Percentiles rank a stretch among this genome's conserved stretches.
These are phyloP conservation scores for Sugiyamaella neomexicana DNA, from an alignment of 1,139 yeast genomes.

Conservation along the genomic window DNA sequence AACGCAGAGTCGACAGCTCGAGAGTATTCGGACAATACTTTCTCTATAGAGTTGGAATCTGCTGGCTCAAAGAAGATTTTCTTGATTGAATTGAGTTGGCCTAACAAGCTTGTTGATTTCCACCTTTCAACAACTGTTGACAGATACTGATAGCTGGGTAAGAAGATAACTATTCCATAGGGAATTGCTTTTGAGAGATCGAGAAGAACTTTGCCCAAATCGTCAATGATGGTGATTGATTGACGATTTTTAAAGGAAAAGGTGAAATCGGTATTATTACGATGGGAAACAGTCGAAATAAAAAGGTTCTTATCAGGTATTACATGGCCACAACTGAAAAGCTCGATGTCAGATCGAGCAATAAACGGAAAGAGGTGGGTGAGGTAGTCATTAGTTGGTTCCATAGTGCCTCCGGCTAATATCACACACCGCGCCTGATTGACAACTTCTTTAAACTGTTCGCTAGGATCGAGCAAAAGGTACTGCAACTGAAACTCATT, in stretches of 20 bases:
- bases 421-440: conserved; percentile 69
- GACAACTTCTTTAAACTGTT: conserved; percentile 63
- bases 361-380: conserved; percentile 66
- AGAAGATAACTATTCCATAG: conserved; percentile 74
- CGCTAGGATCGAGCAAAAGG: conserved; percentile 78
- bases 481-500: conserved; percentile 53
- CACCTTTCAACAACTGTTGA: conserved; percentile 52
- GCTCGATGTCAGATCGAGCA: conserved; percentile 42
- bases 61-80: conserved; percentile 59
- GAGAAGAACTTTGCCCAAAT: conserved; percentile 54
- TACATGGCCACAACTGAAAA: conserved; percentile 80
- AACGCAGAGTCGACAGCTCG: conserved; percentile 27
- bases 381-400: conserved; percentile 73
- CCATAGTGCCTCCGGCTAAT: conserved; percentile 96
- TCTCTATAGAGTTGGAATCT: conserved; percentile 46
- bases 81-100: conserved; percentile 28
- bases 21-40: conserved; percentile 54
- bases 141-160: conserved; percentile 81
- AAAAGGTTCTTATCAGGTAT: conserved; percentile 69
- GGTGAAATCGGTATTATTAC: conserved; percentile 45
- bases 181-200: conserved; percentile 56
- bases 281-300: conserved; percentile 52
- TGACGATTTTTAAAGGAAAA: conserved; percentile 71
- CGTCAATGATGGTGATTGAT: conserved; percentile 47
- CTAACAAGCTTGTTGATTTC: conserved; percentile 45